Conservation (phyloP, 2,329 filamentous ascomycete species). For the Venturia pyrina region DNA sequence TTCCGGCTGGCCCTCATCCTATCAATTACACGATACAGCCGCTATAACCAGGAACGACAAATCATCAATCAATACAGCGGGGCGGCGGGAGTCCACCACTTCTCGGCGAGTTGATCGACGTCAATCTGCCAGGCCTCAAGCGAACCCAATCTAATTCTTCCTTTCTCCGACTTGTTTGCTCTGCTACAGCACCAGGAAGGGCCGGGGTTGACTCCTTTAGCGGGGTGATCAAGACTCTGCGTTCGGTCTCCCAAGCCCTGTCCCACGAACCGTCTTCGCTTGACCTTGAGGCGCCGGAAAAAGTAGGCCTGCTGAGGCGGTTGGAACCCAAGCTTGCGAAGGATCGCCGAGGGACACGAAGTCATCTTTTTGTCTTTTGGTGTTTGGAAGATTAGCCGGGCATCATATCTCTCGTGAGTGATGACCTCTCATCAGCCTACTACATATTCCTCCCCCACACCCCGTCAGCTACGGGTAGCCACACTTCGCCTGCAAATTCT, state of each 20-base stretch:
- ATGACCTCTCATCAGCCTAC: constrained; percentile 5
- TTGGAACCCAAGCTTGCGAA: background rate
- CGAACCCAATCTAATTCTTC: background rate
- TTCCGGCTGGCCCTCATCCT: background rate
- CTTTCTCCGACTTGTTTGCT: background rate
- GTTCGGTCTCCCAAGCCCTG: background rate
- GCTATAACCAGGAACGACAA: constrained; percentile 2
- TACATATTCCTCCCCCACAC: constrained; percentile 1
- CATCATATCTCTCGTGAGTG: constrained; percentile 1
- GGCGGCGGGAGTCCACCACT: constrained; percentile 4
- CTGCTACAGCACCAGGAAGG: background rate
- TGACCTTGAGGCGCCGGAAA: background rate
- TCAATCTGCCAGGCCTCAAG: background rate
- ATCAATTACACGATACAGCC: background rate
- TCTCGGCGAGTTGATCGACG: background rate
- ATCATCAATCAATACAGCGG: constrained; percentile 1
- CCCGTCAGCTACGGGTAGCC: background rate
- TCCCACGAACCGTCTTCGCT: constrained; percentile 5
- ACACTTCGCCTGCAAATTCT: background rate
- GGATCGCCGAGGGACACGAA: constrained; percentile 5
- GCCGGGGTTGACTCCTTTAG: background rate
- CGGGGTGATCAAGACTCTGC: background rate
- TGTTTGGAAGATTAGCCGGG: background rate
- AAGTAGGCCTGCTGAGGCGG: background rate
- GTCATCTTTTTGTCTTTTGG: constrained; percentile 6